phyloP scores from a whole-genome alignment of 108 stramenopile species.

The Nitzschia palea region DNA sequence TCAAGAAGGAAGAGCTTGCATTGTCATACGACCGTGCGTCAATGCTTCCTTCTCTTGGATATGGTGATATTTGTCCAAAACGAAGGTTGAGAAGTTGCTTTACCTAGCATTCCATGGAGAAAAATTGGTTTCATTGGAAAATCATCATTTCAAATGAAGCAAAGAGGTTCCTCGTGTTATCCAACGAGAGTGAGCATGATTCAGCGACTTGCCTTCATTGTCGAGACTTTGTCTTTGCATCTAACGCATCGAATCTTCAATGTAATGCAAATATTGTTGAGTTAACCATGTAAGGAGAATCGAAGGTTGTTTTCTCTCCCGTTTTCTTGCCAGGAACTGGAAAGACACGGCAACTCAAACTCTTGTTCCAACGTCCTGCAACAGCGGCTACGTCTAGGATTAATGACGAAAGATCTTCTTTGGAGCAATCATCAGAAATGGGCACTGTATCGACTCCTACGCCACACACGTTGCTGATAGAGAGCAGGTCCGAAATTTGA shows the following conservation, averaged over 20 bases:
- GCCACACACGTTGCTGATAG: conserved; percentile 79
- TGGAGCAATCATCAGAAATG: conserved; percentile 52
- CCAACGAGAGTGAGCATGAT: not conserved
- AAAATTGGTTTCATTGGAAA: not conserved
- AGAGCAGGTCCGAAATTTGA: conserved; percentile 56
- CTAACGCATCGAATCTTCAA: too few relatives aligned
- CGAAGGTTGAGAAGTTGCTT: not conserved
- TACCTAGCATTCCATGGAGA: not conserved
- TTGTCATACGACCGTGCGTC: not conserved
- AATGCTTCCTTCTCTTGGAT: not conserved
- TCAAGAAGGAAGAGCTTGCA: not conserved
- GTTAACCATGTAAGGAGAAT: conserved; percentile 79
- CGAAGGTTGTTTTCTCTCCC: conserved; percentile 71
- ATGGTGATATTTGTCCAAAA: not conserved
- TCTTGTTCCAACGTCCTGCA: conserved; percentile 81
- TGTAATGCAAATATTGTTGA: conserved; percentile 49
- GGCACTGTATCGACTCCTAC: conserved; percentile 90
- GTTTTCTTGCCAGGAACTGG: conserved; percentile 54
- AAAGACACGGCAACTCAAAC: conserved; percentile 81
- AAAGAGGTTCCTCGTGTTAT: not conserved
- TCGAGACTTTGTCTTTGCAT: too few relatives aligned
- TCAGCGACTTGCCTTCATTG: not conserved
- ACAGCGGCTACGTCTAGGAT: conserved; percentile 78
- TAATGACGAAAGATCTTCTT: conserved; percentile 45
- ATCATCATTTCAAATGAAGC: not conserved